These are phyloP conservation scores for Tetracladium maxilliforme DNA, from an alignment of 2,329 filamentous ascomycete genomes.

Conservation along the genomic window DNA sequence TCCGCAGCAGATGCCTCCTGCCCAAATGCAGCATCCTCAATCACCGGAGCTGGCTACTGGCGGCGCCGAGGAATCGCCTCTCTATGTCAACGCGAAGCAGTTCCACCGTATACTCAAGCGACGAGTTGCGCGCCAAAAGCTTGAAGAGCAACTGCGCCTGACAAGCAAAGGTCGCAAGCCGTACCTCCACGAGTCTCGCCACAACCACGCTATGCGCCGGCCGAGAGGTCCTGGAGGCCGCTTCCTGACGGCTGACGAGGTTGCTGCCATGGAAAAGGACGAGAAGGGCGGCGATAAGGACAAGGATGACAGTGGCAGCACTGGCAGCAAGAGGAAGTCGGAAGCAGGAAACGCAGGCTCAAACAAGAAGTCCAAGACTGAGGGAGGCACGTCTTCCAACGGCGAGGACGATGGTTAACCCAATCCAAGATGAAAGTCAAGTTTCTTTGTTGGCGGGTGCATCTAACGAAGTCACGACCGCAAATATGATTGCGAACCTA, in stretches of 20 bases:
- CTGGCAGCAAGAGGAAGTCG: conserved; percentile 46
- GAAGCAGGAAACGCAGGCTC: conserved; percentile 29
- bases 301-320: conserved; percentile 19
- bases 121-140: conserved; percentile 77
- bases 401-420: conserved; percentile 8
- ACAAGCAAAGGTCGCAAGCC: conserved; percentile 94
- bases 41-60: conserved; percentile 66
- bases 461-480: too few relatives aligned
- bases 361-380: conserved; percentile 37
- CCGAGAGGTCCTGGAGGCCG: conserved; percentile 87
- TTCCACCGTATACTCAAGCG: conserved; percentile 96
- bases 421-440: too few relatives aligned
- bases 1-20: conserved; percentile 45
- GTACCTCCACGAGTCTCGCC: conserved; percentile 91
- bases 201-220: conserved; percentile 95
- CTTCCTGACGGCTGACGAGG: conserved; percentile 92
- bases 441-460: too few relatives aligned
- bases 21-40: conserved; percentile 52
- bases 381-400: conserved; percentile 12
- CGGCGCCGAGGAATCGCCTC: conserved; percentile 73
- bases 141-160: conserved; percentile 82
- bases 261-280: conserved; percentile 70
- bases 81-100: conserved; percentile 98
- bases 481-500: too few relatives aligned
- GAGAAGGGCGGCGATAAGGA: conserved; percentile 25